These are phyloP conservation scores for Hordeum pubiflorum DNA, from an alignment of 202 grass and related monocot species.

Conservation along the genomic window DNA sequence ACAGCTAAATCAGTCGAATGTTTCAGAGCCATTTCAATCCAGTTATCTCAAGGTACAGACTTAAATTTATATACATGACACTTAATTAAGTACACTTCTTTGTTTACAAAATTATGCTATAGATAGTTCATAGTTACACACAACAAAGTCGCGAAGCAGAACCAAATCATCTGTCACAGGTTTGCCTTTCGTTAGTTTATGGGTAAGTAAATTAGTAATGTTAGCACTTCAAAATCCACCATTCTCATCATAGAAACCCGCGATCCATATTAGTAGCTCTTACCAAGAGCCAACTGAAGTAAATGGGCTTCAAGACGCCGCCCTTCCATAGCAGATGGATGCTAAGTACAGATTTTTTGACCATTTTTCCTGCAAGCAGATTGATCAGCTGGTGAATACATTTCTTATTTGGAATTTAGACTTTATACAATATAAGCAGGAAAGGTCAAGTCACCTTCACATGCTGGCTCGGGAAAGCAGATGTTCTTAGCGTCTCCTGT, in stretches of 20 bases:
- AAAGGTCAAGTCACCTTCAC: conserved; percentile 56
- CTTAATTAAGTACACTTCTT: conserved; percentile 23
- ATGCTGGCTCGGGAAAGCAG: conserved; percentile 95
- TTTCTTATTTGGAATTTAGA: background rate
- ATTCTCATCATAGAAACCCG: conserved; percentile 13
- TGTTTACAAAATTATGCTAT: conserved; percentile 36
- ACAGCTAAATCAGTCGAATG: background rate
- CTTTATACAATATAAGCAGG: background rate
- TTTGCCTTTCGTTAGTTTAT: conserved; percentile 42
- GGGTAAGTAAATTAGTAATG: conserved; percentile 30
- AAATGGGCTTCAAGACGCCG: conserved; percentile 59
- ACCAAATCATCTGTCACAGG: conserved; percentile 7
- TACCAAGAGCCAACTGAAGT: conserved; percentile 3
- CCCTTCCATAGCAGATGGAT: conserved; percentile 91
- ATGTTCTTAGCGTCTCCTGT: conserved; percentile 90
- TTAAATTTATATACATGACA: conserved; percentile 9
- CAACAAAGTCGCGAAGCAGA: conserved; percentile 16
- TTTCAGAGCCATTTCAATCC: background rate
- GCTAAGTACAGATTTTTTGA: conserved; percentile 80
- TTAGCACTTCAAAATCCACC: conserved; percentile 35
- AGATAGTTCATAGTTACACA: conserved; percentile 26
- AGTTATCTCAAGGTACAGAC: background rate
- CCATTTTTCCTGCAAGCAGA: conserved; percentile 90
- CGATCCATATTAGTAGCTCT: conserved; percentile 15
- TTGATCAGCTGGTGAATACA: conserved; percentile 22